Evolutionary conservation across 495 filamentous ascomycete genomes (phyloP).

Genomic region (Annulohypoxylon bovei): DNA sequence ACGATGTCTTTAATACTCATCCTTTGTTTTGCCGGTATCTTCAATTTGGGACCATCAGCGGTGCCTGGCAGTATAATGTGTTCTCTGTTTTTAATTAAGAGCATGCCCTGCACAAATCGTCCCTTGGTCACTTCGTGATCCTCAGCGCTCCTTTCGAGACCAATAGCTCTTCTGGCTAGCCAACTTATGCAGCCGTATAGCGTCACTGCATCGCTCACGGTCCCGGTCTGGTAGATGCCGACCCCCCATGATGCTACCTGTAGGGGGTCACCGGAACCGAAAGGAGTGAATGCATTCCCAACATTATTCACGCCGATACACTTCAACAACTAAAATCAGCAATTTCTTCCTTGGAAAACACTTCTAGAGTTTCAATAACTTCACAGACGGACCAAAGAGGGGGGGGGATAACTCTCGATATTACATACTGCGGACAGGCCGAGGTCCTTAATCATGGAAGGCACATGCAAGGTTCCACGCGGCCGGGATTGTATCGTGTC

Average conservation of each 20-base stretch:
- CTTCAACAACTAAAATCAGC: background rate
- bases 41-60: constrained; percentile 10
- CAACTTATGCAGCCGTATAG: constrained; percentile 71
- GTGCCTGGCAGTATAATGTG: constrained; percentile 23
- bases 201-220: constrained; percentile 64
- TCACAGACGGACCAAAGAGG: no score
- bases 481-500: constrained; percentile 45
- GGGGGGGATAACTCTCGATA: no score
- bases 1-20: constrained; percentile 40
- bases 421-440: constrained; percentile 57
- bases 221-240: constrained; percentile 74
- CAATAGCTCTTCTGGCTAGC: constrained; percentile 63
- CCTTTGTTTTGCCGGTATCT: constrained; percentile 33
- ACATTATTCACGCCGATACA: constrained; percentile 80
- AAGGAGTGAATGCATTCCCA: constrained; percentile 80
- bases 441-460: constrained; percentile 69
- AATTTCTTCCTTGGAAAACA: background rate
- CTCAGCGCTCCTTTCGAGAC: constrained; percentile 30
- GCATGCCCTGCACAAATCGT: constrained; percentile 24
- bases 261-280: constrained; percentile 76
- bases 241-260: constrained; percentile 70
- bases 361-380: no score
- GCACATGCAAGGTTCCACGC: constrained; percentile 70
- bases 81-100: constrained; percentile 31
- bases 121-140: constrained; percentile 23